Evolutionary conservation across 2,329 filamentous ascomycete species (phyloP).

Genomic region (Arthroderma sp.): DNA sequence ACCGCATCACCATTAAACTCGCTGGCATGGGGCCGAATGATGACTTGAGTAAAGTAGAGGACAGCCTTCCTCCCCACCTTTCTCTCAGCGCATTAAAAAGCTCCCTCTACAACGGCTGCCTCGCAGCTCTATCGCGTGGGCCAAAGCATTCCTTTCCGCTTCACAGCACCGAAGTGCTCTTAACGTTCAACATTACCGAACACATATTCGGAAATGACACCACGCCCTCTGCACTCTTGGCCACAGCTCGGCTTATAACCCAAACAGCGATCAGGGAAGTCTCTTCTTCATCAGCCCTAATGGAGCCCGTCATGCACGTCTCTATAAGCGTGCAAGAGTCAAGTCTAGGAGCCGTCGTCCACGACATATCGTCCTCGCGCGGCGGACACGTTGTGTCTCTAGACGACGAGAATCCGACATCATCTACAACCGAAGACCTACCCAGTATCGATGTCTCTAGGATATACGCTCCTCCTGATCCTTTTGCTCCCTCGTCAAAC

Average conservation of each 20-base stretch:
- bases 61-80: slow-evolving; percentile 35
- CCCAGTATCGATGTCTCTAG: slow-evolving; percentile 52
- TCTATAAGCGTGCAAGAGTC: slow-evolving; percentile 75
- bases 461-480: slow-evolving; percentile 81
- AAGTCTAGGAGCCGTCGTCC: slow-evolving; percentile 67
- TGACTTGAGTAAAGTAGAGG: slow-evolving; percentile 3
- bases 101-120: slow-evolving; percentile 61
- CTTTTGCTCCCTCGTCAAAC: slow-evolving; percentile 43
- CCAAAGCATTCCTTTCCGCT: slow-evolving; percentile 69
- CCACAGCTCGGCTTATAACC: slow-evolving; percentile 54
- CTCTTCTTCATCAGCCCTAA: slow-evolving; percentile 47
- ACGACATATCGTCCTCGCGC: slow-evolving; percentile 61
- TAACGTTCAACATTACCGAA: slow-evolving; percentile 52
- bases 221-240: slow-evolving; percentile 54
- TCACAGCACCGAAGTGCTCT: slow-evolving; percentile 57
- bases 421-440: slow-evolving; percentile 20
- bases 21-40: slow-evolving; percentile 30
- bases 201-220: slow-evolving; percentile 56
- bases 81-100: slow-evolving; percentile 36
- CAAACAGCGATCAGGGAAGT: slow-evolving; percentile 53
- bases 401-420: slow-evolving; percentile 34
- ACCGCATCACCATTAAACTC: slow-evolving; percentile 48
- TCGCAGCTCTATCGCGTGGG: slow-evolving; percentile 72
- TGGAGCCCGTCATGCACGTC: slow-evolving; percentile 90
- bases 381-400: slow-evolving; percentile 64